phyloP scores from a whole-genome alignment of 116 monocot genomes.

The Trichopus zeylanicus region DNA sequence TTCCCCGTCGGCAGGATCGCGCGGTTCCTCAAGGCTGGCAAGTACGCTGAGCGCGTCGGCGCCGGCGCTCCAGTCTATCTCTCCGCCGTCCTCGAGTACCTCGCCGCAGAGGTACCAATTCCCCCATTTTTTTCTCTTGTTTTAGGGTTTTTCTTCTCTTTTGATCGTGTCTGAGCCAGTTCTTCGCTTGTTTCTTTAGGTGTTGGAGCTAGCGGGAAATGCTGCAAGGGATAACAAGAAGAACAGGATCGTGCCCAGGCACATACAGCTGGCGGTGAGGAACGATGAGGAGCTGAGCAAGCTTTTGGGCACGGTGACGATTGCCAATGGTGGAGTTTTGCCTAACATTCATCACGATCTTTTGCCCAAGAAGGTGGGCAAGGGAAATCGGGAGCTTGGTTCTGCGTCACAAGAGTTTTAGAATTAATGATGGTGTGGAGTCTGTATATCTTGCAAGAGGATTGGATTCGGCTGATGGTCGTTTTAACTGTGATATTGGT shows the following conservation, averaged over 20 bases:
- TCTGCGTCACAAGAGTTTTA: constrained; percentile 43
- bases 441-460: no score
- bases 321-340: constrained; percentile 34
- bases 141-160: not conserved
- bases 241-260: constrained; percentile 39
- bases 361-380: constrained; percentile 32
- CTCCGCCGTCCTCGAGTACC: constrained; percentile 51
- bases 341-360: constrained; percentile 32
- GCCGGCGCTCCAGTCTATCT: constrained; percentile 45
- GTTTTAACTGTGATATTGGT: no score
- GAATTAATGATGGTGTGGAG: not conserved
- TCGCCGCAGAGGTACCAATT: constrained; percentile 38
- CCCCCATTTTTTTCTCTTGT: not conserved
- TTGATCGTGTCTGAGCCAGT: not conserved
- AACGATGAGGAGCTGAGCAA: constrained; percentile 48
- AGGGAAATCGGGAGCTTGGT: constrained; percentile 27
- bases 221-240: constrained; percentile 52
- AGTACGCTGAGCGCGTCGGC: constrained; percentile 51
- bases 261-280: constrained; percentile 35
- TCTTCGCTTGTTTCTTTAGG: constrained; percentile 7
- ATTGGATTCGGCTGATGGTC: no score
- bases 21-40: constrained; percentile 49
- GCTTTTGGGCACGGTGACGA: constrained; percentile 30
- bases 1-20: constrained; percentile 65
- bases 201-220: constrained; percentile 45